A percentile compares a stretch with the other conserved stretches of the same genome.
Evolutionary conservation across 441 rosid genomes (phyloP).

Genomic region (Bocquillonia castaneifolia): DNA sequence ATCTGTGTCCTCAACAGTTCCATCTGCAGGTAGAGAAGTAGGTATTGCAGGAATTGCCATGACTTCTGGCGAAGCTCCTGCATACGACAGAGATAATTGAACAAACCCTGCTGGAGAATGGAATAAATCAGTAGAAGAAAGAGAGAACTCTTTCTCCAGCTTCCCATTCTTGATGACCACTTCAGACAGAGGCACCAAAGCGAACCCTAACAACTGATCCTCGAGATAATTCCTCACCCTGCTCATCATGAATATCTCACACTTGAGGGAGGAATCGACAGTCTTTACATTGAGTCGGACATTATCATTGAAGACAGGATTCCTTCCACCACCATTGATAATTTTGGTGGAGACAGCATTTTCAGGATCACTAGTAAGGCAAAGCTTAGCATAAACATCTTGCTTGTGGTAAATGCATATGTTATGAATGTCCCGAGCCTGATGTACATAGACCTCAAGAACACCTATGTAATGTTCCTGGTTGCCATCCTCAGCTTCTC

Average conservation of each 20-base stretch:
- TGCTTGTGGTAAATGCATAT: constrained; percentile 99
- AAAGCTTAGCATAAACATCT: constrained; percentile 96
- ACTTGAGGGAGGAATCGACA: constrained; percentile 72
- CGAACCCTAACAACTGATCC: constrained; percentile 90
- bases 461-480: constrained; percentile 41
- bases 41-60: constrained; percentile 61
- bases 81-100: constrained; percentile 68
- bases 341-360: constrained; percentile 70
- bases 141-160: constrained; percentile 86
- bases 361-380: constrained; percentile 80
- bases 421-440: constrained; percentile 98
- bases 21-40: constrained; percentile 35
- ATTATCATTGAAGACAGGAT: constrained; percentile 82
- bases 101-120: constrained; percentile 97
- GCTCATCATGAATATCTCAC: constrained; percentile 98
- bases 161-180: constrained; percentile 66
- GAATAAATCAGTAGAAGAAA: constrained; percentile 91
- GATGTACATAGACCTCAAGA: constrained; percentile 73
- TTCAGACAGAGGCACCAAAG: constrained; percentile 86
- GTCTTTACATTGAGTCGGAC: constrained; percentile 56
- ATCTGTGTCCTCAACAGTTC: constrained; percentile 36
- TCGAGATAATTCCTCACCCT: constrained; percentile 95
- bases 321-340: constrained; percentile 97
- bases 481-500: constrained; percentile 23
- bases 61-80: constrained; percentile 83